A percentile compares a stretch with the other conserved stretches of the same genome.
Evolutionary conservation across 2,329 filamentous ascomycete genomes (phyloP).

Genomic region (Celoporthe dispersa): DNA sequence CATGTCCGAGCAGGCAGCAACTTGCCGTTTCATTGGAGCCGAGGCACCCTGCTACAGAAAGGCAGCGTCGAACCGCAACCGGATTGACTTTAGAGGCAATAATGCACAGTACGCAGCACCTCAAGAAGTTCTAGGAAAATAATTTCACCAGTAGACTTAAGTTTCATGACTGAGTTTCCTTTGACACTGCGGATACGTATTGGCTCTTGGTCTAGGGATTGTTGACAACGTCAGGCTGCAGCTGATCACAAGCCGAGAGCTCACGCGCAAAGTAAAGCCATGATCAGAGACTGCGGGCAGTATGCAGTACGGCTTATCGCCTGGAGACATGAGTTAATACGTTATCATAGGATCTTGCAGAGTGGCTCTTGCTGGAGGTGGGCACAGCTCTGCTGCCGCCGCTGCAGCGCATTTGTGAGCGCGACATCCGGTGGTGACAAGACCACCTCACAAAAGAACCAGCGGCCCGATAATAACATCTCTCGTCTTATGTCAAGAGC

Average conservation of each 20-base stretch:
- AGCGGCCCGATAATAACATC: no score
- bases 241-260: neutral
- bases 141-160: no score
- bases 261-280: neutral
- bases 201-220: neutral
- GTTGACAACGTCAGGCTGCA: neutral
- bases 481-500: no score
- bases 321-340: no score
- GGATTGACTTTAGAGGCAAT: neutral
- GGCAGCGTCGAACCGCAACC: no score
- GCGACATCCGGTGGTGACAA: no score
- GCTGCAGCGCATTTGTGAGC: no score
- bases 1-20: no score
- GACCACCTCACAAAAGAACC: no score
- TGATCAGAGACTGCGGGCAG: neutral
- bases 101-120: neutral
- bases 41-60: neutral
- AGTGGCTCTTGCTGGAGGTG: no score
- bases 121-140: neutral
- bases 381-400: no score
- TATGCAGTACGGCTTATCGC: neutral
- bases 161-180: neutral
- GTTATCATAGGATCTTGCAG: no score
- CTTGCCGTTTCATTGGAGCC: neutral
- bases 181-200: neutral